Evolutionary conservation across 805 yeast genomes (phyloP), one percentile per base, ranked within the genome.

Genomic region (Candida quercuum): DNA sequence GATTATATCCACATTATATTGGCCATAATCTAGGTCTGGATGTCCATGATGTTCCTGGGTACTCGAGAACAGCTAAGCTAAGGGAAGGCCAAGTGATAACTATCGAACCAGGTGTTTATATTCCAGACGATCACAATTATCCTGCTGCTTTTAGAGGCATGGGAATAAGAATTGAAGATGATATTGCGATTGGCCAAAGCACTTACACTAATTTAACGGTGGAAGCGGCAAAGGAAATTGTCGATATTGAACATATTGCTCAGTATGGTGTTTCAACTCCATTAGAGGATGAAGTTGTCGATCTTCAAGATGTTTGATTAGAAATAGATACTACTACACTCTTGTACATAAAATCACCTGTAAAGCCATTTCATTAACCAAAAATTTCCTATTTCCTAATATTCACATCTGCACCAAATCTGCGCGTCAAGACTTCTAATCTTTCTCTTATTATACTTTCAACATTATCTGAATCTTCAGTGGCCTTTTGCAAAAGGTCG

Each of bases 21-120:
- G 99, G 99, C 6, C 99, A 93, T 59, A 88, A 93, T 54, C 66
- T 93, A 27, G 99, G 99, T 0, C 64, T 93, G 25, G 99, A 89
- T 52, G 84, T 89, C 19, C 96, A 86, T 60, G 96, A 86, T 54
- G 69, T 78, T 26, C 94, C 95, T 5, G 59, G 69, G 3, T 70
- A 69, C 28, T 72, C 91, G 3, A 69, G 87, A 45, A 66, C 64
- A 38, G 67, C 70, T 17, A 63, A 64, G 23, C 57, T 93, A 33
- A 61, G 61, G 32, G 65, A 67, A 16, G 89, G 89, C 17, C 94
- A 87, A 56, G 97, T 91, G 4, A 69, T 93, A 33, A 93, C 99
- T 2, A 78, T 94, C 18, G 99, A 94, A 58, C 99, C 99, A 0
- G 99, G 99, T 20, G 71, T 93, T 21, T 93, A 93, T 57, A 74